Evolutionary conservation across 2,329 filamentous ascomycete genomes (phyloP), one percentile per base, ranked within the genome.

Genomic region (Rhytidhysteron rufulum): DNA sequence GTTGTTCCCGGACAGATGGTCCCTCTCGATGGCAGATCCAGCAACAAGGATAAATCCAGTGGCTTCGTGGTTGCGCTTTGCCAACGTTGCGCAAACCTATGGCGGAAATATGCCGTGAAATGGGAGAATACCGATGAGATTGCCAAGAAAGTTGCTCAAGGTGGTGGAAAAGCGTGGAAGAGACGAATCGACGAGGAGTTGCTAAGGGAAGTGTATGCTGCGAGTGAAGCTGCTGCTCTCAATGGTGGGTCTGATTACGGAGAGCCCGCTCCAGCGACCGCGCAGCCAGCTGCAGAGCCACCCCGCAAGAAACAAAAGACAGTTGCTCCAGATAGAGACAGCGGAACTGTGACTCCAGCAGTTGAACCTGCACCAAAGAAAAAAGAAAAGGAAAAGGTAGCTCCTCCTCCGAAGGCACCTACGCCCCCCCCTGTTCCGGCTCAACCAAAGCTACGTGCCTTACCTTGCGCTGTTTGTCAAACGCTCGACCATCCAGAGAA

Each of bases 61-160:
- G 81, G 85, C 53, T 81, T 85, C 25, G 79, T 94, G 15, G 78
- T 90, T 35, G 90, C 91, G 3, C 77, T 98, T 4, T 98, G 93
- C 62, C 78, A 89, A 42, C 82, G 91, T 44, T 98, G 93, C 59
- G 90, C 90, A 19, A 83, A 93, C 55, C 73, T 98, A 7, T 98
- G 93, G 93, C 84, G 93, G 36, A 87, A 91, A 49, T 98, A 98
- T 65, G 91, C 85, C 13, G 88, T 98, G 46, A 88, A 94, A 51
- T 98, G 88, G 82, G 93, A 97, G 65, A 88, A 95, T 50, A 78
- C 89, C 11, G 93, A 97, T 31, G 91, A 97, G 55, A 79, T 95
- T 27, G 80, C 84, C 29, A 95, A 90, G 70, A 95, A 95, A 69
- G 82, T 94, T 31, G 80, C 83, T 1, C 81, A 85, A 48, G 80